Evolutionary conservation across 331 rosid genomes (phyloP).

Genomic region (Malus hybrid): DNA sequence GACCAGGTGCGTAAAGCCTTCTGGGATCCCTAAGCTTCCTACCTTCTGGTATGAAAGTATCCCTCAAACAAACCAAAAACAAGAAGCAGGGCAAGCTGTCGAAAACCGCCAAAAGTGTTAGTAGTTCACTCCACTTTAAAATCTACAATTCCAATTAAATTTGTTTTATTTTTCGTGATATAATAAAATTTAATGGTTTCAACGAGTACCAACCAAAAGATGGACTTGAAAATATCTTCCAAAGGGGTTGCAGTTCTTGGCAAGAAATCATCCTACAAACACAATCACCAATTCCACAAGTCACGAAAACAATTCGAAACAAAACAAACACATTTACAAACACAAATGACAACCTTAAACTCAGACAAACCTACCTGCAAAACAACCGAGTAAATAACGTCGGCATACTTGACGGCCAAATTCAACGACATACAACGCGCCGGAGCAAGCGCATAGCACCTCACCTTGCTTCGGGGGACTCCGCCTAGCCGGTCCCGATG

Average conservation of each 20-base stretch:
- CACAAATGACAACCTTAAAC: background rate
- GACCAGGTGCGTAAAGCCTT: conserved; percentile 92
- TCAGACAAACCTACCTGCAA: conserved; percentile 54
- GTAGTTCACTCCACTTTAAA: conserved; percentile 28
- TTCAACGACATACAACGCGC: conserved; percentile 93
- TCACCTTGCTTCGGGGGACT: conserved; percentile 49
- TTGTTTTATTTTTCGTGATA: background rate
- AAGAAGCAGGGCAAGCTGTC: conserved; percentile 96
- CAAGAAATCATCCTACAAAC: conserved; percentile 79
- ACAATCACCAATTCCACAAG: background rate
- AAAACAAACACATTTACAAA: background rate
- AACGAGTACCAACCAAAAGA: conserved; percentile 62
- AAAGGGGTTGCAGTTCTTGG: conserved; percentile 91
- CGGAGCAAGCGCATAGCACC: conserved; percentile 81
- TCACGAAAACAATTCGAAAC: background rate
- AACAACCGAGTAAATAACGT: conserved; percentile 63
- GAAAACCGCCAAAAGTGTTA: conserved; percentile 55
- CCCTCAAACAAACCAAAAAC: conserved; percentile 85
- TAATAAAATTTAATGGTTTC: background rate
- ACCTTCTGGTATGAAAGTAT: conserved; percentile 82
- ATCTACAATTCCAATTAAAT: conserved; percentile 1
- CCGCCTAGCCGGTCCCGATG: conserved; percentile 61
- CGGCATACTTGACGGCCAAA: conserved; percentile 90
- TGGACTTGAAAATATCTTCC: conserved; percentile 84
- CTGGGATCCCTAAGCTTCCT: conserved; percentile 85